These are phyloP conservation scores for Calamus simplicifolius DNA, from an alignment of 176 grass and related monocot genomes.

Conservation along the genomic window DNA sequence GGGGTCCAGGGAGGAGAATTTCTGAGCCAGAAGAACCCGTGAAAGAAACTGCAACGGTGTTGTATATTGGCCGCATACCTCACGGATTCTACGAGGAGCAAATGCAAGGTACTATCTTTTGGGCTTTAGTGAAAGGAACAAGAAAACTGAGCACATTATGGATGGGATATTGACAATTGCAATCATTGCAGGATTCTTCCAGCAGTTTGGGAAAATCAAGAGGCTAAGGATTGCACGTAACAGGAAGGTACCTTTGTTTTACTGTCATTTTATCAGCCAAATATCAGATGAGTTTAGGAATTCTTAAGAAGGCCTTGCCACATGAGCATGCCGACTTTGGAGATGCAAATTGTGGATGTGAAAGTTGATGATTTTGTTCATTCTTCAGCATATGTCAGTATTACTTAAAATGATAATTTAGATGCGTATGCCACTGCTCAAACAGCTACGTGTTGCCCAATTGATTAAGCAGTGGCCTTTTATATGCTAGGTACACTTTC, in stretches of 20 bases:
- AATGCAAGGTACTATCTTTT: constrained; percentile 57
- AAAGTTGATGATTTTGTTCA: no score
- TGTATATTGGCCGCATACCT: constrained; percentile 90
- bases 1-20: constrained; percentile 28
- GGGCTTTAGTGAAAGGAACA: background rate
- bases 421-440: no score
- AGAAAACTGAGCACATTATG: background rate
- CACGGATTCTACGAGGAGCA: constrained; percentile 95
- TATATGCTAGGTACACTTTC: no score
- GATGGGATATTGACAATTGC: background rate
- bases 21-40: constrained; percentile 29
- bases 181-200: constrained; percentile 60
- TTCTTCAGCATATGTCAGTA: no score
- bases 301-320: no score
- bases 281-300: no score
- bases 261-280: background rate
- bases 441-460: no score
- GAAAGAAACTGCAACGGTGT: constrained; percentile 52
- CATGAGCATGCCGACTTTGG: no score
- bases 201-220: constrained; percentile 75
- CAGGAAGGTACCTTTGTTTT: constrained; percentile 37
- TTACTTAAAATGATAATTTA: no score
- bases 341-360: no score
- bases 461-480: no score
- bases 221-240: constrained; percentile 71